Percentiles rank a stretch among this genome's conserved stretches.
Conservation (phyloP, 495 filamentous ascomycete genomes). For the Penicillium desertorum region DNA sequence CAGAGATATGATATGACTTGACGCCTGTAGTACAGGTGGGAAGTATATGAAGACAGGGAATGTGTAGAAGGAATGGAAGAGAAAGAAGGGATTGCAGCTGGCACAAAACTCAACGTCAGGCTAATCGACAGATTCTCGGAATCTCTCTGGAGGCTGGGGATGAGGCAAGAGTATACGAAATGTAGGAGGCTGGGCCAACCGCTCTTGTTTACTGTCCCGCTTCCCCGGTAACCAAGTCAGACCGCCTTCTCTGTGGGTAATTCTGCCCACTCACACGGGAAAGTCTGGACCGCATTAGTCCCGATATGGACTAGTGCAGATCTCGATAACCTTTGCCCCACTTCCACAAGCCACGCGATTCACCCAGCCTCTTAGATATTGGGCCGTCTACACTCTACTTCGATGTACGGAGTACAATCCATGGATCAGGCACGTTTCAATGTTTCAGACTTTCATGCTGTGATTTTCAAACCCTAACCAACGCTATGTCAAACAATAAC, state of each 20-base stretch:
- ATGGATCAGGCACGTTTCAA: background rate
- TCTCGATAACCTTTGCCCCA: constrained; percentile 25
- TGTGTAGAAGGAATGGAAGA: constrained; percentile 35
- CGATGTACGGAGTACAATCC: background rate
- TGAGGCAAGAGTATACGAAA: constrained; percentile 35
- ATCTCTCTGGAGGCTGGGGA: constrained; percentile 39
- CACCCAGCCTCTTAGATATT: constrained; percentile 26
- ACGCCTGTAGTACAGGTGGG: constrained; percentile 19
- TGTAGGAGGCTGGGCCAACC: constrained; percentile 49
- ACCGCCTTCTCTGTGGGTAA: constrained; percentile 35
- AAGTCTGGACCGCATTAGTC: constrained; percentile 17
- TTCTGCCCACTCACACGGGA: constrained; percentile 16
- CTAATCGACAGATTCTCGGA: constrained; percentile 23
- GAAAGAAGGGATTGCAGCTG: constrained; percentile 38
- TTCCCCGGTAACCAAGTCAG: constrained; percentile 37
- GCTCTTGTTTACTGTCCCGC: constrained; percentile 45
- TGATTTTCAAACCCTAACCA: constrained; percentile 10
- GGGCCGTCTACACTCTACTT: background rate
- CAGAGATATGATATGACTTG: constrained; percentile 22
- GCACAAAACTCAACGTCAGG: constrained; percentile 32
- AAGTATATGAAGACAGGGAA: constrained; percentile 27
- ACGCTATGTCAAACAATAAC: constrained; percentile 14
- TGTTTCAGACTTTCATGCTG: background rate
- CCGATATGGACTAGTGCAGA: constrained; percentile 19
- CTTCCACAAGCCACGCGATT: constrained; percentile 19